phyloP scores from a whole-genome alignment of 78 protist species.

The Fonticula alba region DNA sequence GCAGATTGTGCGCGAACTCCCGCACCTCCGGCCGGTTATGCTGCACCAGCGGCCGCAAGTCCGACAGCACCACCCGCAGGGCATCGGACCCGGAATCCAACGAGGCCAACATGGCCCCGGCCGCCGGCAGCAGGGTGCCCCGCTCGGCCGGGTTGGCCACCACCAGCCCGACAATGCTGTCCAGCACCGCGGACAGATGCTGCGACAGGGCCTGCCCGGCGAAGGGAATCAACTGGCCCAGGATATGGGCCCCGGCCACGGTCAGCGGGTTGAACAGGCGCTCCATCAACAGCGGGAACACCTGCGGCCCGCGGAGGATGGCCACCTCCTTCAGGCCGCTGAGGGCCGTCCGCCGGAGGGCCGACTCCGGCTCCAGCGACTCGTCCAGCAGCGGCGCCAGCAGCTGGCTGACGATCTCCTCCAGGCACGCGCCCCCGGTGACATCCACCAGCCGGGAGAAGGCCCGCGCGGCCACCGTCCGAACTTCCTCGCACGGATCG shows the following conservation, averaged over 20 bases:
- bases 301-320: too few relatives aligned
- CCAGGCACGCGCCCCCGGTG: slow-evolving; percentile 26
- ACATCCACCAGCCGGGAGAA: slow-evolving; percentile 27
- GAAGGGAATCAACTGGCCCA: slow-evolving; percentile 29
- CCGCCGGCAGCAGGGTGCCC: slow-evolving; percentile 6
- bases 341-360: too few relatives aligned
- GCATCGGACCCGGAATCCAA: slow-evolving; percentile 8
- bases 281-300: slow-evolving; percentile 37
- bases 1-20: background rate
- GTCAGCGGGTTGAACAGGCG: slow-evolving; percentile 5
- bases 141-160: background rate
- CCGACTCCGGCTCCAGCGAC: too few relatives aligned
- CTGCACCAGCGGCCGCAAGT: background rate
- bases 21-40: background rate
- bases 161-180: background rate
- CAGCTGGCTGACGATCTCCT: slow-evolving; percentile 47
- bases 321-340: too few relatives aligned
- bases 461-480: slow-evolving; percentile 37
- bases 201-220: slow-evolving; percentile 37
- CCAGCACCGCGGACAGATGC: slow-evolving; percentile 31
- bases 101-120: background rate
- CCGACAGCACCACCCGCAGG: slow-evolving; percentile 13
- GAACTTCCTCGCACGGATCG: slow-evolving; percentile 15
- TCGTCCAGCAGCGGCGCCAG: slow-evolving; percentile 54
- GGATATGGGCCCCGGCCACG: slow-evolving; percentile 26